Base-by-base conservation (phyloP, 1,139 yeast species). In the Suhomyces kunorum region DNA sequence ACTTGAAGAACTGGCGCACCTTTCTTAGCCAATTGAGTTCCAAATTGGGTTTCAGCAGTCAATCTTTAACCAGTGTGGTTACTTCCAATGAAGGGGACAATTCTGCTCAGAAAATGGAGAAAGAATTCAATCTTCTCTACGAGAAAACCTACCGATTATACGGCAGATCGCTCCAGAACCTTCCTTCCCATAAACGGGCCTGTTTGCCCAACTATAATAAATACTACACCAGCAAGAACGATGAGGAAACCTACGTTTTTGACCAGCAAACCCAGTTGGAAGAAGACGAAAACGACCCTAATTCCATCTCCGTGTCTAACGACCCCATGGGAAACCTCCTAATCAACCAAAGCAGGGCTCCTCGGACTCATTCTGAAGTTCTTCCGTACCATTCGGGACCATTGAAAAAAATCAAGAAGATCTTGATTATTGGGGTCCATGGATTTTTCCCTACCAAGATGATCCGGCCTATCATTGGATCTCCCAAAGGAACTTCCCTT, bases 361-460 rank as follows among this genome's bases (percentile, higher is more conserved):
- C 35, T 12, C 33, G 28, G 7, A 33, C 20, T 6, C 38, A 40
- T n/a, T 54, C 70, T 0, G 67, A 61, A 13, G 55, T 70, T 4
- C 55, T 66, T 1, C 55, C 61, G 4, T 61, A 58, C 34, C 64
- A 62, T 36, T 44, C 67, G 3, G 65, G 66, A 0, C 64, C 68
- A 2, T 55, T 69, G 30, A 55, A 51, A 12, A 69, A 60, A 38
- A 66, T 73, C 34, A 66, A 63, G 42, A 78, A 80, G 44, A 83
- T 83, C 1, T 74, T 92, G 30, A 85, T 92, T 23, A 80, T 92
- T 46, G 98, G 98, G 0, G 90, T 92, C 1, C 98, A 92, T 65
- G 98, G 98, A 1, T 92, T 90, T 55, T 88, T 92, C 64, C 98
- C 98, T 0, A 84, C 90, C 1, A 80, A 76, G 48, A 82, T 88